These are phyloP conservation scores for Penicillium subrubescens DNA, from an alignment of 495 filamentous ascomycete genomes.

Conservation along the genomic window DNA sequence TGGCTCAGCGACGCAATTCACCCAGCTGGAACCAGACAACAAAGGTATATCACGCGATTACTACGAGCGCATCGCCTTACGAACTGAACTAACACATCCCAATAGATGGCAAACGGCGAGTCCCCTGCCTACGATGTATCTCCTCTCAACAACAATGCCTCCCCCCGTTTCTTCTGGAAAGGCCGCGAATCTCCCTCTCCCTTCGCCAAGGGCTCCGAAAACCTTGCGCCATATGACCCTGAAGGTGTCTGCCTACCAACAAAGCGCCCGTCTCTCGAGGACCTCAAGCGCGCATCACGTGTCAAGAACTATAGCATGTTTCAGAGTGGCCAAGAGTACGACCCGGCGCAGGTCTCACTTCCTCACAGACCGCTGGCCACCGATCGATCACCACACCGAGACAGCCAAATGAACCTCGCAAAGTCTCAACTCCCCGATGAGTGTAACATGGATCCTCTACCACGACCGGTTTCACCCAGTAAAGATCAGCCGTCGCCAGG, in stretches of 20 bases:
- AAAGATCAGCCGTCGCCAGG: conserved; percentile 76
- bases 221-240: conserved; percentile 60
- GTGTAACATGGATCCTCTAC: conserved; percentile 31
- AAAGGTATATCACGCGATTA: conserved; percentile 53
- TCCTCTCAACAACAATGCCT: conserved; percentile 64
- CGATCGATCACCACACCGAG: conserved; percentile 55
- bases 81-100: conserved; percentile 28
- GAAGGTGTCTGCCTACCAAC: conserved; percentile 65
- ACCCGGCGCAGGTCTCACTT: conserved; percentile 72
- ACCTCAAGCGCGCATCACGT: conserved; percentile 86
- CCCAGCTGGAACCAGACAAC: conserved; percentile 71
- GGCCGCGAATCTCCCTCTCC: conserved; percentile 66
- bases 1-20: conserved; percentile 67
- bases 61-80: conserved; percentile 13
- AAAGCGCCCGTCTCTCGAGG: conserved; percentile 87
- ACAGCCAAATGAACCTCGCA: conserved; percentile 63
- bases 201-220: conserved; percentile 67
- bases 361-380: conserved; percentile 77
- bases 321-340: conserved; percentile 86
- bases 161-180: conserved; percentile 84
- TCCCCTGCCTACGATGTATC: conserved; percentile 78
- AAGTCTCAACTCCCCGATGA: conserved; percentile 40
- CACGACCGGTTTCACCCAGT: conserved; percentile 61
- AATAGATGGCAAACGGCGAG: conserved; percentile 57
- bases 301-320: conserved; percentile 98